Evolutionary conservation across 768 basidiomycete genomes (phyloP), one percentile per base, ranked within the genome.

Genomic region (Mycena galopus): DNA sequence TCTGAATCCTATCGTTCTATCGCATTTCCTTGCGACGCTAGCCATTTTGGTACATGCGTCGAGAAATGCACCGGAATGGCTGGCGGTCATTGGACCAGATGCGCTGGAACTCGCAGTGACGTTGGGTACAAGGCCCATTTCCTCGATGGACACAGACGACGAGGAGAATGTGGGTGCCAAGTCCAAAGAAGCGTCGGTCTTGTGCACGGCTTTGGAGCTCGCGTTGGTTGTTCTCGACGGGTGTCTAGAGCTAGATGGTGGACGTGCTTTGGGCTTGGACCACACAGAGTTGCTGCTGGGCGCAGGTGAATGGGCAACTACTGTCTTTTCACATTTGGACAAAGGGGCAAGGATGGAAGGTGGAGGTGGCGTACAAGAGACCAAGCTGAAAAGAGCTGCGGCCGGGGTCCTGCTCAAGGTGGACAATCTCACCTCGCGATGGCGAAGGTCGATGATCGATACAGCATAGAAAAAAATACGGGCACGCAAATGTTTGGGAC

Each of bases 351-450:
- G 82, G 60, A 82, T 92, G 29, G 82, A 87, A 72, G 90, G 92
- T 2, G 88, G 89, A 4, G 93, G 94, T 56, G 93, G 95, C 23
- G 76, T 86, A 59, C 86, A 91, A 72, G 91, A 92, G 78, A 79
- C 87, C 2, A 88, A 89, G 73, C 78, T 96, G 37, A 88, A 87
- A 65, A 89, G 91, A 65, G 91, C 90, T 1, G 91, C 92, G 2
- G 95, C 95, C 1, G 95, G 94, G 0, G 92, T 96, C 1, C 79
- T 97, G 53, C 81, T 98, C 65, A 95, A 94, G 79, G 88, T 95
- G 7, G 93, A 96, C 62, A 90, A 92, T 73, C 81, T 95, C 21
- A 86, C 88, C 5, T 88, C 89, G 50, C 89, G 83, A 78, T 94
- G 93, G 93, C 84, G 89, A 44, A 86, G 90, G 57, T 88, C 90